phyloP scores from a whole-genome alignment of 1,139 yeast species.

The Kodamaea fungicola region DNA sequence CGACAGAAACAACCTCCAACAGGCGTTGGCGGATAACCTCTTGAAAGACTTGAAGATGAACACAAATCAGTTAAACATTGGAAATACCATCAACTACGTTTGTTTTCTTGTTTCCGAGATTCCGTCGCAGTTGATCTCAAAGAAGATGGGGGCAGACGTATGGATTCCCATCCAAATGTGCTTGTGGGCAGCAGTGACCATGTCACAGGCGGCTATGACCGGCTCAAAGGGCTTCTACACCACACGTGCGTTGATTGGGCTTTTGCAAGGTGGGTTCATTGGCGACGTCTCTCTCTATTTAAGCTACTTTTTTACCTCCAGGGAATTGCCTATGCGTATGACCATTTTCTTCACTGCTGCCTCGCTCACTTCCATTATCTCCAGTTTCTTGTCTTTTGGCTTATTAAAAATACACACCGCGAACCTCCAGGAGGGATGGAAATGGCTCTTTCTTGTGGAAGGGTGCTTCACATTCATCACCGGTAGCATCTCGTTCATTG shows the following conservation, averaged over 20 bases:
- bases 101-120: slow-evolving; percentile 29
- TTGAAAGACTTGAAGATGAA: slow-evolving; percentile 23
- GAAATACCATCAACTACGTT: slow-evolving; percentile 27
- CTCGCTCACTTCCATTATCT: slow-evolving; percentile 34
- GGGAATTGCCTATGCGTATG: slow-evolving; percentile 46
- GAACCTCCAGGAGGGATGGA: slow-evolving; percentile 50
- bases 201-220: slow-evolving; percentile 19
- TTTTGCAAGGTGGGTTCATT: slow-evolving; percentile 55
- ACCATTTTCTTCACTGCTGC: slow-evolving; percentile 48
- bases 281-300: slow-evolving; percentile 54
- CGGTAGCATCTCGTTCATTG: slow-evolving; percentile 49
- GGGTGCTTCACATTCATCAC: slow-evolving; percentile 54
- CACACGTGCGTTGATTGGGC: slow-evolving; percentile 45
- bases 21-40: slow-evolving; percentile 27
- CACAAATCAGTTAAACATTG: slow-evolving; percentile 28
- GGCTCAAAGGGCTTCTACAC: slow-evolving; percentile 27
- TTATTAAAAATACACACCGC: slow-evolving; percentile 40
- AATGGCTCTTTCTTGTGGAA: slow-evolving; percentile 63
- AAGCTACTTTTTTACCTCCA: slow-evolving; percentile 51
- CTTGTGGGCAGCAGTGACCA: slow-evolving; percentile 23
- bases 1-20: slow-evolving; percentile 27
- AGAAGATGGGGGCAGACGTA: slow-evolving; percentile 29
- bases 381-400: slow-evolving; percentile 45
- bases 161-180: slow-evolving; percentile 29
- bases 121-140: slow-evolving; percentile 31